Base-by-base conservation (phyloP, 495 filamentous ascomycete genomes). In the Daldinia loculata region DNA sequence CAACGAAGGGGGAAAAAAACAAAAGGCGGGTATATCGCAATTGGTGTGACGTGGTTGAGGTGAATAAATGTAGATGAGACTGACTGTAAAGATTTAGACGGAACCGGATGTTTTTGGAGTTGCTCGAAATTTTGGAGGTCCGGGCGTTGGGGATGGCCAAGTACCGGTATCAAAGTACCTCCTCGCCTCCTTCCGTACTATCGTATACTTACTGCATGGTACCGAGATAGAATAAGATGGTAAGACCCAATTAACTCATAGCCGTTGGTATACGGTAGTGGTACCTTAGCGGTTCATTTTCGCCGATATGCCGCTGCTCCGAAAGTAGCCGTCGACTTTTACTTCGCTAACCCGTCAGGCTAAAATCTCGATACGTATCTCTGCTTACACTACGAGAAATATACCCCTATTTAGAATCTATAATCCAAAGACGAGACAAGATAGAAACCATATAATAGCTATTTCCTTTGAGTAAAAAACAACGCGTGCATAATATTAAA, bases 121-220 rank as follows among this genome's bases (percentile, higher is more conserved):
- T 59, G 58, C 63, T 61, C 38, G 65, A 72, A 68, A 63, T 64
- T 72, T 72, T 72, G 64, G 60, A 72, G 64, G 70, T 64, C 61
- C 61, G 69, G 69, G 63, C 64, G 63, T 67, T 68, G 27, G 27
- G 27, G 57, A 45, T 56, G 38, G 9, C 58, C 48, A 32, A 27
- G 24, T 60, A 39, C 32, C 30, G n/a, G 53, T 56, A 56, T 36
- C 53, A 1, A 56, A 17, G 53, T 56, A 56, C 53, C 29, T 36
- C 12, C 34, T 36, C 34, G 34, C 34, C 34, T 36, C 34, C 34
- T 36, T 14, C 34, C 34, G 11, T 36, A 36, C 12, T 36, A 36
- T 36, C 34, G 11, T 36, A 14, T 36, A 36, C 34, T 36, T 36
- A 36, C 34, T 36, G 12, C 34, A 0, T 36, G 12, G 34, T 36